phyloP scores from a whole-genome alignment of 768 basidiomycete genomes.

The Lyophyllum shimeji region DNA sequence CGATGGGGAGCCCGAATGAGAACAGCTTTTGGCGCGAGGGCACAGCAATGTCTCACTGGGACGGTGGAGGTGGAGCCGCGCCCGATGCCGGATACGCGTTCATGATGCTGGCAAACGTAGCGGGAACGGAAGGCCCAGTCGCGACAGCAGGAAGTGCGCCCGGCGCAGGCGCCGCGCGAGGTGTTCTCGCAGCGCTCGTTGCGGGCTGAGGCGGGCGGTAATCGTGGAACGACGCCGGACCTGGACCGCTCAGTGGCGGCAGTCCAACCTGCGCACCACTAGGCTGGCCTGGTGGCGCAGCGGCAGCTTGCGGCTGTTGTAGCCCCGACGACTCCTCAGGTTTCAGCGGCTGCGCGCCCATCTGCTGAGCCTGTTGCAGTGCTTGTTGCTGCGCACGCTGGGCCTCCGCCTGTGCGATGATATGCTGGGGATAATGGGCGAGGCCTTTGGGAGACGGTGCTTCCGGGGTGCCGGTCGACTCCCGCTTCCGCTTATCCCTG shows the following conservation, averaged over 20 bases:
- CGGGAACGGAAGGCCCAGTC: constrained; percentile 36
- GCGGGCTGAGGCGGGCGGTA: constrained; percentile 4
- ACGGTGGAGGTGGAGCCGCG: constrained; percentile 6
- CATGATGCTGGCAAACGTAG: constrained; percentile 70
- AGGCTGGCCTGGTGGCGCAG: constrained; percentile 1
- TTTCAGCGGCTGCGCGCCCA: constrained; percentile 14
- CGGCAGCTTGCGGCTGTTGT: constrained; percentile 1
- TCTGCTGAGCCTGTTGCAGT: constrained; percentile 24
- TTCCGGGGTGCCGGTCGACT: constrained; percentile 25
- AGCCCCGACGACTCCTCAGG: constrained; percentile 6
- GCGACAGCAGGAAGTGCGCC: constrained; percentile 12
- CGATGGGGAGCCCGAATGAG: neutral
- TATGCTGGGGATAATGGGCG: constrained; percentile 51
- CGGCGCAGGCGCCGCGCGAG: neutral
- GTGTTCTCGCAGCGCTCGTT: constrained; percentile 7
- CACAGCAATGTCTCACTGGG: constrained; percentile 6
- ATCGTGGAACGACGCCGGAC: constrained; percentile 6
- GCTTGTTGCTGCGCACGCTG: constrained; percentile 27
- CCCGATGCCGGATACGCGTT: constrained; percentile 54
- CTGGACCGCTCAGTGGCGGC: neutral
- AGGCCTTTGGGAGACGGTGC: constrained; percentile 31
- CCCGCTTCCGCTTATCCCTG: constrained; percentile 30
- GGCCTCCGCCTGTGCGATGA: constrained; percentile 41
- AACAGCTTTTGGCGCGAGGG: neutral
- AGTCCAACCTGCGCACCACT: constrained; percentile 1